These are phyloP conservation scores for Aspergillus neotritici DNA, from an alignment of 2,329 filamentous ascomycete species.

Conservation along the genomic window DNA sequence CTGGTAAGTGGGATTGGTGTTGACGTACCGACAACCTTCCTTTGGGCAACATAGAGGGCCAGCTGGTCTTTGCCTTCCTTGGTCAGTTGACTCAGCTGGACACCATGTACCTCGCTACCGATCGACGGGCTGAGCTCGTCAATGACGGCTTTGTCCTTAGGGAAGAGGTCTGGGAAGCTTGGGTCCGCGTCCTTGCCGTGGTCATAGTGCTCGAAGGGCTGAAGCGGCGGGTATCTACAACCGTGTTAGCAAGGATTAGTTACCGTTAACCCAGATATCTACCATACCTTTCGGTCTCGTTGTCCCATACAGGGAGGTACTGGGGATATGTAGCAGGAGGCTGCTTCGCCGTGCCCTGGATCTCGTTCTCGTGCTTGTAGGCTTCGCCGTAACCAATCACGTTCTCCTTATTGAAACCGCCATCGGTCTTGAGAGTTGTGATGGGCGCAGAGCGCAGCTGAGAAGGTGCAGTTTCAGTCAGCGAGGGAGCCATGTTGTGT, in stretches of 20 bases:
- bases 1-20: background rate
- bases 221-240: constrained; percentile 53
- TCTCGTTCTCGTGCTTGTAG: constrained; percentile 46
- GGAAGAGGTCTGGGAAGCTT: constrained; percentile 62
- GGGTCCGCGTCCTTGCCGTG: constrained; percentile 70
- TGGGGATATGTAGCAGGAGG: constrained; percentile 60
- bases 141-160: constrained; percentile 39
- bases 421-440: constrained; percentile 24
- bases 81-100: constrained; percentile 65
- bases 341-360: constrained; percentile 50
- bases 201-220: constrained; percentile 67
- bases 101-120: constrained; percentile 63
- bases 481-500: constrained; percentile 30
- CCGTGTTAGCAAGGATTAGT: background rate
- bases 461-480: constrained; percentile 24
- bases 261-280: background rate
- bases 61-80: constrained; percentile 69
- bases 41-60: constrained; percentile 46
- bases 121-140: constrained; percentile 66
- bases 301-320: constrained; percentile 68
- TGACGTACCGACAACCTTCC: constrained; percentile 60
- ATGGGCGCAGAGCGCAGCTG: constrained; percentile 21
- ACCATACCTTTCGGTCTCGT: constrained; percentile 40
- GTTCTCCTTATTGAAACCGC: constrained; percentile 34
- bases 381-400: constrained; percentile 26